phyloP scores from a whole-genome alignment of 2,329 filamentous ascomycete genomes.

The Coniochaeta pulveracea region DNA sequence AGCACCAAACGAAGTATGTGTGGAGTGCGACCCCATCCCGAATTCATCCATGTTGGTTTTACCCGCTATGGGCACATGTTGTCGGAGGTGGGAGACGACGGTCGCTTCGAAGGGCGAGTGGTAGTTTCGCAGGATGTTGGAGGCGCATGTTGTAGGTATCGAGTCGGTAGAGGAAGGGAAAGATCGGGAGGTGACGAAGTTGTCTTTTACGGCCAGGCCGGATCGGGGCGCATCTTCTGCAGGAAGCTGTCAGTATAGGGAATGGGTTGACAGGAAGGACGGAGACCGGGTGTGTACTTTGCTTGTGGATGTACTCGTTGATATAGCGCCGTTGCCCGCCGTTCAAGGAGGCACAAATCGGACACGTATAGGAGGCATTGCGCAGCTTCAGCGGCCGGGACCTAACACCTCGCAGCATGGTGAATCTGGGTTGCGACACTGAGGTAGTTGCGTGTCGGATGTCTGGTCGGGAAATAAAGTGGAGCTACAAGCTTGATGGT shows the following conservation, averaged over 20 bases:
- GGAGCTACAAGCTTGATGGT: background rate
- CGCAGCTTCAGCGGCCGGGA: slow-evolving; percentile 8
- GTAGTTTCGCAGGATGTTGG: slow-evolving; percentile 59
- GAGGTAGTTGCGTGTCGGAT: background rate
- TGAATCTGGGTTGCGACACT: background rate
- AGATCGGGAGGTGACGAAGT: slow-evolving; percentile 58
- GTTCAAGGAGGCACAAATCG: slow-evolving; percentile 9
- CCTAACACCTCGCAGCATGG: slow-evolving; percentile 1
- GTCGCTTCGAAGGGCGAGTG: slow-evolving; percentile 73
- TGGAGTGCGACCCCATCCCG: slow-evolving; percentile 25
- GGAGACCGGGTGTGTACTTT: background rate
- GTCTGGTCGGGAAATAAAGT: background rate
- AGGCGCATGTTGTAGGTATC: slow-evolving; percentile 74
- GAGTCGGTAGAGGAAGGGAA: too few species aligned
- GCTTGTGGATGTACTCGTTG: slow-evolving; percentile 15
- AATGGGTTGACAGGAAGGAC: background rate
- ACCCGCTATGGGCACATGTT: slow-evolving; percentile 53
- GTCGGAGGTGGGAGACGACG: slow-evolving; percentile 56
- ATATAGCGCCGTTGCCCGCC: slow-evolving; percentile 6
- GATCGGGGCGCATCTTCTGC: slow-evolving; percentile 15
- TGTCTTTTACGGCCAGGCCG: slow-evolving; percentile 61
- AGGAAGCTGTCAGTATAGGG: background rate
- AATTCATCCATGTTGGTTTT: slow-evolving; percentile 84
- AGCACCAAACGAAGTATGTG: slow-evolving; percentile 16
- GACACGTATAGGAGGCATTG: slow-evolving; percentile 6